These are phyloP conservation scores for Hanseniaspora occidentalis DNA, from an alignment of 805 yeast genomes.

Conservation along the genomic window DNA sequence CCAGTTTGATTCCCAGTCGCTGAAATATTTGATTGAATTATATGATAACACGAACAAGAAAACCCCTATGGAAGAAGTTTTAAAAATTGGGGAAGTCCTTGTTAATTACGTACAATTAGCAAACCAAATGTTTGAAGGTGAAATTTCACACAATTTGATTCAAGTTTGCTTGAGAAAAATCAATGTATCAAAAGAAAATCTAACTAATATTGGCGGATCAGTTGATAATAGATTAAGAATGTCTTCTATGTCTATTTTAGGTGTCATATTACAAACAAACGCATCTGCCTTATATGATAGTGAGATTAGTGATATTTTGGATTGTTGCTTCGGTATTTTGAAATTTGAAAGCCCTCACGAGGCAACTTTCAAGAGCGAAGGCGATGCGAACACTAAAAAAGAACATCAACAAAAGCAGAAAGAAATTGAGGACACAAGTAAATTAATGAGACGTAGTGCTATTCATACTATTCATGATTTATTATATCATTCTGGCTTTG, in stretches of 20 bases:
- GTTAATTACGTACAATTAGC: conserved; percentile 40
- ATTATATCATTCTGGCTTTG: conserved; percentile 34
- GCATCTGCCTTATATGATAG: conserved; percentile 36
- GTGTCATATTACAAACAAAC: conserved; percentile 48
- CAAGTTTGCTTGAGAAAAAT: conserved; percentile 31
- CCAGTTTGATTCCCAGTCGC: conserved; percentile 29
- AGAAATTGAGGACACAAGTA: conserved; percentile 28
- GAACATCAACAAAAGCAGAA: conserved; percentile 7
- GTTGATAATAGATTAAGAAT: conserved; percentile 55
- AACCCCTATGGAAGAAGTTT: conserved; percentile 46
- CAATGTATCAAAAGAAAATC: not conserved
- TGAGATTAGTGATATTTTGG: conserved; percentile 46
- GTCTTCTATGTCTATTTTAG: conserved; percentile 83
- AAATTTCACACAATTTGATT: conserved; percentile 30
- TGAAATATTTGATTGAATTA: conserved; percentile 27
- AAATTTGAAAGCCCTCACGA: conserved; percentile 35
- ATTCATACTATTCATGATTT: conserved; percentile 55
- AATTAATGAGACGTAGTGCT: conserved; percentile 60
- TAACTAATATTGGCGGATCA: conserved; percentile 16
- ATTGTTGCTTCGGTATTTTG: conserved; percentile 67
- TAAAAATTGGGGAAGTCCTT: conserved; percentile 75
- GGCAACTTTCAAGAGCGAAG: conserved; percentile 1
- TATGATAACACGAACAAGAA: conserved; percentile 23
- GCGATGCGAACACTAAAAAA: not conserved
- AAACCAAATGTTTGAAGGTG: conserved; percentile 37